Percentiles rank a stretch among this genome's conserved stretches.
These are phyloP conservation scores for Aureobasidium sp. DNA, from an alignment of 2,329 filamentous ascomycete genomes.

Conservation along the genomic window DNA sequence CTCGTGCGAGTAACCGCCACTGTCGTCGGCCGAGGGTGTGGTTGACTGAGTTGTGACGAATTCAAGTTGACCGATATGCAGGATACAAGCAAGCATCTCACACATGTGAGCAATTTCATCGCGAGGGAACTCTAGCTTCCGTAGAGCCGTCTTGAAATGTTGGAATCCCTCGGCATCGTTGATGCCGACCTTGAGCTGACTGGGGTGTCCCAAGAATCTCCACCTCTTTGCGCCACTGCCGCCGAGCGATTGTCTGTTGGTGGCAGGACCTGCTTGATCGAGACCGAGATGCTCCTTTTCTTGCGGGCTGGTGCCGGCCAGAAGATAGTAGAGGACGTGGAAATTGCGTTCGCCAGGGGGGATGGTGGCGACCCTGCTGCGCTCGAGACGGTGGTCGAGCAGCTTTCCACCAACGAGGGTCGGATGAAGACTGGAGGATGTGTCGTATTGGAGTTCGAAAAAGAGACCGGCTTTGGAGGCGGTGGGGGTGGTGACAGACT, in stretches of 20 bases:
- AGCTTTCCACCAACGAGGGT: conserved; percentile 89
- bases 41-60: conserved; percentile 79
- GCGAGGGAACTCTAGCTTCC: conserved; percentile 88
- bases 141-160: conserved; percentile 90
- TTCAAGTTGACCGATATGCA: conserved; percentile 96
- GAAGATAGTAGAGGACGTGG: conserved; percentile 88
- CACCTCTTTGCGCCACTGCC: conserved; percentile 62
- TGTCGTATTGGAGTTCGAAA: conserved; percentile 95
- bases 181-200: conserved; percentile 92
- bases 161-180: conserved; percentile 95
- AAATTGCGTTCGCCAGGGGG: conserved; percentile 96
- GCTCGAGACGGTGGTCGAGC: conserved; percentile 83
- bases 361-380: conserved; percentile 82
- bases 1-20: conserved; percentile 92
- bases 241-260: conserved; percentile 45
- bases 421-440: conserved; percentile 71
- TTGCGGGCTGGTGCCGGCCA: conserved; percentile 81
- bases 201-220: conserved; percentile 93
- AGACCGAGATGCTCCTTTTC: conserved; percentile 81
- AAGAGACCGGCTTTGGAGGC: conserved; percentile 94
- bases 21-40: conserved; percentile 73
- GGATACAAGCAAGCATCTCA: conserved; percentile 82
- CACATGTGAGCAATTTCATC: conserved; percentile 95
- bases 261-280: conserved; percentile 46
- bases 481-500: conserved; percentile 88